phyloP scores from a whole-genome alignment of 2,329 filamentous ascomycete species.

The Hymenoscyphus fraxineus region DNA sequence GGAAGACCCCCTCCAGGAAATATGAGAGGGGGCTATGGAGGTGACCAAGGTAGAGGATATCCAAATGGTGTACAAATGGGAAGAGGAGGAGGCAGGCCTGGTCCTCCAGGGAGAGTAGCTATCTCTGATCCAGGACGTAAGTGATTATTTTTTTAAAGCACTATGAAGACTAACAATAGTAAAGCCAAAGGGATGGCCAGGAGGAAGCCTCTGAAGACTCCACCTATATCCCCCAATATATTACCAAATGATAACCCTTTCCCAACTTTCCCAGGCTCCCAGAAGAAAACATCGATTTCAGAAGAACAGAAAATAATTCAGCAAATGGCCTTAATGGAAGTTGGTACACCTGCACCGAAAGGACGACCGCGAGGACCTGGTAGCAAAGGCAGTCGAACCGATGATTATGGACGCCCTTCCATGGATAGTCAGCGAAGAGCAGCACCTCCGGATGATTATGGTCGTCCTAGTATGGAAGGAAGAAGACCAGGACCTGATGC shows the following conservation, averaged over 20 bases:
- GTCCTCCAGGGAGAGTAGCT: conserved; percentile 23
- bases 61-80: conserved; percentile 26
- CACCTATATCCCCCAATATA: conserved; percentile 38
- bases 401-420: conserved; percentile 30
- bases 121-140: conserved; percentile 32
- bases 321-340: conserved; percentile 32
- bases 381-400: conserved; percentile 26
- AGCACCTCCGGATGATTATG: conserved; percentile 17
- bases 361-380: conserved; percentile 22
- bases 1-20: conserved; percentile 29
- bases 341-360: conserved; percentile 21
- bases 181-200: conserved; percentile 20
- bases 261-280: conserved; percentile 40
- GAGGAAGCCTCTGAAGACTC: conserved; percentile 31
- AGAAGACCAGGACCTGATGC: conserved; percentile 20
- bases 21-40: conserved; percentile 27
- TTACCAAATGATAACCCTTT: conserved; percentile 48
- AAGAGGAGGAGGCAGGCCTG: conserved; percentile 29
- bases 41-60: conserved; percentile 27
- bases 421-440: conserved; percentile 18
- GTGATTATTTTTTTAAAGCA: conserved; percentile 22
- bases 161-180: conserved; percentile 16
- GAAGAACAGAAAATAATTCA: conserved; percentile 36
- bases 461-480: conserved; percentile 19
- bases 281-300: conserved; percentile 40